Conservation (phyloP, 1,284 basidiomycete genomes). For the Lignosus rhinocerotis region DNA sequence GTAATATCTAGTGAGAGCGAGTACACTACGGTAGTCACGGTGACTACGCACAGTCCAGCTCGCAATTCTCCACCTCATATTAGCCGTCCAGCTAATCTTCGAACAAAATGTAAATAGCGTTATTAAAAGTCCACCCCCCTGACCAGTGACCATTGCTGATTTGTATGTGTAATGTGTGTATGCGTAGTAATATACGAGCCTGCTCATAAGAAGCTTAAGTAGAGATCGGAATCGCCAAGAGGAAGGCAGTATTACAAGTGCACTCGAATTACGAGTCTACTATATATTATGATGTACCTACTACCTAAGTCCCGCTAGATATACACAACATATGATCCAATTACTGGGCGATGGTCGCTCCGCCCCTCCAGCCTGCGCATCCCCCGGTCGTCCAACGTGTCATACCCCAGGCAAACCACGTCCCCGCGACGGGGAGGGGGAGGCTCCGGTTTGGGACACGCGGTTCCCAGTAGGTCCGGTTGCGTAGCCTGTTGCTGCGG, state of each 20-base stretch:
- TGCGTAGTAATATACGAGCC: background rate
- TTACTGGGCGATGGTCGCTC: conserved; percentile 79
- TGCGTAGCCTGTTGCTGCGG: conserved; percentile 4
- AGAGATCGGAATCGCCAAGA: background rate
- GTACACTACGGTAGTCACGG: no score
- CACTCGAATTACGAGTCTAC: background rate
- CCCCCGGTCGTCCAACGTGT: conserved; percentile 71
- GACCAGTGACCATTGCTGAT: background rate
- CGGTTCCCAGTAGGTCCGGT: conserved; percentile 18
- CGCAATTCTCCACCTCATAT: background rate
- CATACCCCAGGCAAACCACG: conserved; percentile 67
- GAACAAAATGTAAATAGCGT: background rate
- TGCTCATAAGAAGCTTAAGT: background rate
- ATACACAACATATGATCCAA: conserved; percentile 71
- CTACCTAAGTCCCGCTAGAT: conserved; percentile 36
- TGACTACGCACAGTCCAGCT: background rate
- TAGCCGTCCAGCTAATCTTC: background rate
- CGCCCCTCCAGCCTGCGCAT: conserved; percentile 79
- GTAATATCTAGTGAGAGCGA: background rate
- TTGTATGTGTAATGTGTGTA: background rate
- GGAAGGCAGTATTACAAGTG: background rate
- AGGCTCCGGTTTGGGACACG: conserved; percentile 29
- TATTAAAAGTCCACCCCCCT: background rate
- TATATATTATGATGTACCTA: background rate
- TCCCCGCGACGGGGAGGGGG: conserved; percentile 53